A percentile compares a stretch with the other conserved stretches of the same genome.
phyloP scores from a whole-genome alignment of 805 yeast species.

The Nematodospora valgi region DNA sequence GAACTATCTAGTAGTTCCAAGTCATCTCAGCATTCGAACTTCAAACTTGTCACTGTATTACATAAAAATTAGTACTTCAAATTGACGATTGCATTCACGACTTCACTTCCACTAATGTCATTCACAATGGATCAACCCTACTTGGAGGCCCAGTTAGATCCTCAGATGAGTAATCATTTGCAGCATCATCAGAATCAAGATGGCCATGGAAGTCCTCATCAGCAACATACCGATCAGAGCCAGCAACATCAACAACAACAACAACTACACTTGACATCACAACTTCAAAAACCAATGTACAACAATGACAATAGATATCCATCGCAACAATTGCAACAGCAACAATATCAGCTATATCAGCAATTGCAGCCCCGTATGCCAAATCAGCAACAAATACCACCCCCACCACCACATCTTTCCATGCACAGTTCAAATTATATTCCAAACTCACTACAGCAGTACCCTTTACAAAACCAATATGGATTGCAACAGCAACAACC shows the following conservation, averaged over 20 bases:
- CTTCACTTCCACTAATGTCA: too few species aligned
- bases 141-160: constrained; percentile 12
- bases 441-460: not conserved
- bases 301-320: constrained; percentile 4
- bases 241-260: constrained; percentile 13
- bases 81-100: too few species aligned
- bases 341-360: constrained; percentile 3
- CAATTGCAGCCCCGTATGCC: constrained; percentile 2
- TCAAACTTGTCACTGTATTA: too few species aligned
- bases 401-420: constrained; percentile 2
- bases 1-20: too few species aligned
- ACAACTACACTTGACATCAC: constrained; percentile 9
- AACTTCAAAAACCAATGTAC: constrained; percentile 11
- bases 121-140: constrained; percentile 9
- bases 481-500: constrained; percentile 3
- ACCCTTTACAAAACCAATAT: constrained; percentile 3
- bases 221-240: constrained; percentile 1
- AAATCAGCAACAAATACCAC: constrained; percentile 5
- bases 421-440: constrained; percentile 1
- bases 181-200: constrained; percentile 4
- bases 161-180: constrained; percentile 1
- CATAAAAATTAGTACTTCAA: too few species aligned
- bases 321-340: constrained; percentile 2
- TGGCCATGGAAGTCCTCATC: constrained; percentile 1
- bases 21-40: too few species aligned